These are phyloP conservation scores for Mesembryanthemum crystallinum DNA, from an alignment of 148 eudicot genomes.

Conservation along the genomic window DNA sequence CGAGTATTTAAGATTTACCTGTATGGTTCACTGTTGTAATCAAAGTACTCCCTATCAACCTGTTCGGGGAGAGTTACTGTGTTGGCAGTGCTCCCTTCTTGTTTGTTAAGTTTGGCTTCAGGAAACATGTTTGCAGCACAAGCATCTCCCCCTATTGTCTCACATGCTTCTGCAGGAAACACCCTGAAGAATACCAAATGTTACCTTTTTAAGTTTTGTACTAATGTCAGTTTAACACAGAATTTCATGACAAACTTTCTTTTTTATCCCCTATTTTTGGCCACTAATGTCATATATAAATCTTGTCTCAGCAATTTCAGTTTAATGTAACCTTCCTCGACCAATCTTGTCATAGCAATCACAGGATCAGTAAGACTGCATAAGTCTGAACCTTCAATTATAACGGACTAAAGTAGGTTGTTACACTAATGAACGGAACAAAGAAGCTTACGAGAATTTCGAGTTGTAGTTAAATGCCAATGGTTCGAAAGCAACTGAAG, in stretches of 20 bases:
- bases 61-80: constrained; percentile 11
- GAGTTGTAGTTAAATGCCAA: constrained; percentile 52
- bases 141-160: constrained; percentile 55
- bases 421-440: background rate
- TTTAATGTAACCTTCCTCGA: background rate
- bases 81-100: constrained; percentile 18
- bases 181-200: constrained; percentile 32
- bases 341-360: background rate
- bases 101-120: constrained; percentile 42
- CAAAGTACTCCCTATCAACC: constrained; percentile 57
- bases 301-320: no score
- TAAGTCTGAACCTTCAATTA: no score
- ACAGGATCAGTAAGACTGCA: background rate
- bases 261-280: no score
- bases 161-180: constrained; percentile 78
- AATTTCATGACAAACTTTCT: no score
- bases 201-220: background rate
- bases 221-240: background rate
- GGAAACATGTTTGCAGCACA: constrained; percentile 50
- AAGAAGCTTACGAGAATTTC: constrained; percentile 34
- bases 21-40: constrained; percentile 38
- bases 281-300: no score
- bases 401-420: no score
- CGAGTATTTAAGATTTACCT: constrained; percentile 30
- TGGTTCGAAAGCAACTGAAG: constrained; percentile 23